Base-by-base conservation (phyloP, 2,329 filamentous ascomycete species). In the Clonostachys byssicola region DNA sequence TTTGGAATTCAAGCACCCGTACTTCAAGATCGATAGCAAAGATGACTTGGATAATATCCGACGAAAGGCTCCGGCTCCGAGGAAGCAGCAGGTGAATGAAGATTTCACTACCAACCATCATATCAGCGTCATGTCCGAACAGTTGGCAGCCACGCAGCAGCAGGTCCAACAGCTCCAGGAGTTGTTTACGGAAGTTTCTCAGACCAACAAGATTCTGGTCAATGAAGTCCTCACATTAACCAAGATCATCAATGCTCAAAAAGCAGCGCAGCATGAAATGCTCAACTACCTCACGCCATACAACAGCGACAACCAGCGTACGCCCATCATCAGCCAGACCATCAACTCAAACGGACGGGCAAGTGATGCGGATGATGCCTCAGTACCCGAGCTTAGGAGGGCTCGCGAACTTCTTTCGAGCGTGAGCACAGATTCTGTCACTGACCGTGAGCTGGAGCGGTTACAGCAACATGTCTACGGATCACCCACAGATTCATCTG, bases 31-130 rank as follows among this genome's bases (percentile, higher is more conserved):
- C 54, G 92, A 96, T 68, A 95, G 92, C 69, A 96, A 96, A 66
- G 91, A 96, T 62, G 94, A 91, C 42, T 77, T 99, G 43, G 94
- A 99, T 61, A 97, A 96, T 56, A 99, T 99, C 60, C 84, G 91
- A 59, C 81, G 94, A 56, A 99, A 99, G 71, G 92, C 94, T 3
- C 94, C 94, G 1, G 91, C 92, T 2, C 89, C 92, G 4, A 78
- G 92, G 54, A 97, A 96, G 63, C 68, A 77, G 4, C 79, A 81
- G 54, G 71, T 72, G 12, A 64, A 74, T 16, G 86, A 85, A 48
- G 91, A 96, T 45, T 85, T 88, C 48, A 82, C 89, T 20, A 88
- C 90, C 2, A 86, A 85, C 20, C 91, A 95, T 63, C 92, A 96
- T 64, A 86, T 96, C 62, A 88, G 92, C 53, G 79, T 96, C 54